phyloP scores from a whole-genome alignment of 495 filamentous ascomycete species.

The Penicillium pancosmium region DNA sequence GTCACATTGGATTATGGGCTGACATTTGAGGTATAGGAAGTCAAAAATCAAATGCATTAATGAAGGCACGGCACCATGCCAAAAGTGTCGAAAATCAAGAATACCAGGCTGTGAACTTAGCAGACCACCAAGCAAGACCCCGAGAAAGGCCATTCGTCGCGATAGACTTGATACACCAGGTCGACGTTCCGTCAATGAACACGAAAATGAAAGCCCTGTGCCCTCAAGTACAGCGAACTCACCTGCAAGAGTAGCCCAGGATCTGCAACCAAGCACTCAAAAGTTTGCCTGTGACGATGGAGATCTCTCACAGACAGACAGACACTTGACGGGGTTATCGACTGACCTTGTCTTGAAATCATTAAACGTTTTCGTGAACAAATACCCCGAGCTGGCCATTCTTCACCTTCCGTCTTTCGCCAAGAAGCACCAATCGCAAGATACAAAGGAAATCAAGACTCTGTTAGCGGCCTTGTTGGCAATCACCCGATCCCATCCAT shows the following conservation, averaged over 20 bases:
- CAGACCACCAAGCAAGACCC: constrained; percentile 11
- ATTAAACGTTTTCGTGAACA: constrained; percentile 24
- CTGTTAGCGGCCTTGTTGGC: constrained; percentile 17
- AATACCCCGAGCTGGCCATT: constrained; percentile 25
- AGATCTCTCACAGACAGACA: constrained; percentile 3
- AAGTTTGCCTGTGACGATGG: neutral
- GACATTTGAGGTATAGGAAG: constrained; percentile 12
- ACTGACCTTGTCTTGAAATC: constrained; percentile 17
- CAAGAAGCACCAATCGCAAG: constrained; percentile 15
- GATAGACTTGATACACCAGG: neutral
- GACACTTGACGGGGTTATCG: constrained; percentile 8
- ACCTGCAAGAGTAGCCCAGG: neutral
- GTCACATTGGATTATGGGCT: neutral
- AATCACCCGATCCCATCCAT: constrained; percentile 8
- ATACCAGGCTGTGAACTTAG: constrained; percentile 17
- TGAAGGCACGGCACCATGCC: constrained; percentile 20
- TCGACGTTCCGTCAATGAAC: neutral
- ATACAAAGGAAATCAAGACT: constrained; percentile 13
- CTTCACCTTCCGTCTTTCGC: constrained; percentile 16
- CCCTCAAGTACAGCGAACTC: neutral
- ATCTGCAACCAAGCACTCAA: neutral
- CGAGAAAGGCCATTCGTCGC: constrained; percentile 1
- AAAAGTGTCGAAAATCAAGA: constrained; percentile 21
- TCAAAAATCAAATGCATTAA: constrained; percentile 28
- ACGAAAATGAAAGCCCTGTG: constrained; percentile 6